Base-by-base conservation (phyloP, 371 early-diverging fungal species). In the Mucor indicus region DNA sequence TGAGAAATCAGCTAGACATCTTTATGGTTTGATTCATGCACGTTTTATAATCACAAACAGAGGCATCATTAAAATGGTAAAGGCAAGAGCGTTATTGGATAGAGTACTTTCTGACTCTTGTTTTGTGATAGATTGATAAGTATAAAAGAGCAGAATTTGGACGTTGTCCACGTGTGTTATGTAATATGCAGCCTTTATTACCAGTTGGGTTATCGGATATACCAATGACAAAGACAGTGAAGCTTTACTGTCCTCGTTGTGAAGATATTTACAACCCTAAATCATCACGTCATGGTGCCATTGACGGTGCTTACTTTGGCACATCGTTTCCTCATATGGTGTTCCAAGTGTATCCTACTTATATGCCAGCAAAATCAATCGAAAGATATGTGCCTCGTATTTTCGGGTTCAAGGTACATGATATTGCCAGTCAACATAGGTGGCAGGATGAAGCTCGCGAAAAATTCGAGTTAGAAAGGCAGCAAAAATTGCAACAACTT, bases 301-400 rank as follows among this genome's bases (percentile, higher is more conserved):
- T 98, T 27, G 99, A 99, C 62, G 99, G 99, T 33, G 96, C 98
- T 31, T 94, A 90, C 57, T 99, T 96, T 70, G 98, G 99, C 20
- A 92, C 92, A 17, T 92, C 98, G 22, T 96, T 99, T 73, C 92
- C 98, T 19, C 94, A 95, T 60, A 86, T 99, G 81, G 76, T 99
- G 31, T 91, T 98, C 71, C 83, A 94, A 63, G 86, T 86, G n/a
- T 92, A 94, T 67, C 91, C 95, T 20, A 82, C 92, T 42, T 75
- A 89, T 31, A 67, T 88, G 47, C 95, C 95, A 1, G 77, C 76
- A 13, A 72, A 75, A 47, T 53, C 69, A 17, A 60, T 63, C 9
- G 86, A 90, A 27, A 80, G 91, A 20, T 98, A 97, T 65, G 81
- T 87, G 29, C 99, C 99, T 17, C 86, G 83, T 44, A 94, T 98